Percentiles rank a stretch among this genome's conserved stretches.
Evolutionary conservation across 75 land plant species (phyloP).

Genomic region (Selaginella tamariscina): DNA sequence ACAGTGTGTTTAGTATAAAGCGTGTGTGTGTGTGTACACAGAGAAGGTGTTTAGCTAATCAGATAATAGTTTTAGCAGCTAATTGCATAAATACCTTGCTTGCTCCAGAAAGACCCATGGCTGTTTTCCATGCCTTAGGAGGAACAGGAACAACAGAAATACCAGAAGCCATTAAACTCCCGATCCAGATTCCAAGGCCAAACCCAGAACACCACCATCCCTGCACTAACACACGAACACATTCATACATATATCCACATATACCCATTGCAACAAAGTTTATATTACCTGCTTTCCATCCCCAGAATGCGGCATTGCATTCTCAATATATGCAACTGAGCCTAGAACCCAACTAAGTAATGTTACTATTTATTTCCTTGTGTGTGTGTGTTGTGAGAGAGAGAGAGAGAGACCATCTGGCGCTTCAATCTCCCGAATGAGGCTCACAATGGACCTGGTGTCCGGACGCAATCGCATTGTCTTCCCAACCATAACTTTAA

Average conservation of each 20-base stretch:
- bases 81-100: conserved; percentile 45
- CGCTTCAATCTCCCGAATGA: conserved; percentile 46
- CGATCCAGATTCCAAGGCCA: conserved; percentile 93
- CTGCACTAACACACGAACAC: conserved; percentile 23
- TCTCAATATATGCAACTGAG: conserved; percentile 80
- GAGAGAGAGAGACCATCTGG: conserved; percentile 20
- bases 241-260: not conserved
- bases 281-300: conserved; percentile 83
- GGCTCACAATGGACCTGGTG: conserved; percentile 51
- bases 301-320: conserved; percentile 60
- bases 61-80: too few species aligned
- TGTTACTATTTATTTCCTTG: too few species aligned
- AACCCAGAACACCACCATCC: conserved; percentile 95
- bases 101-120: conserved; percentile 46
- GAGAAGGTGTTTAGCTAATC: too few species aligned
- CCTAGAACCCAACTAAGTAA: conserved; percentile 32
- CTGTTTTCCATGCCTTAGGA: conserved; percentile 66
- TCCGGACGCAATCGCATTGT: conserved; percentile 58
- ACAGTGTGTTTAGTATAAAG: too few species aligned
- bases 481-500: conserved; percentile 49
- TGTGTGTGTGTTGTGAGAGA: not conserved
- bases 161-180: conserved; percentile 75
- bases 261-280: too few species aligned
- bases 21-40: too few species aligned
- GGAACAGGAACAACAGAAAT: conserved; percentile 81